A percentile compares a stretch with the other conserved stretches of the same genome.
These are phyloP conservation scores for Calocybe gambosa DNA, from an alignment of 1,284 basidiomycete species.

Conservation along the genomic window DNA sequence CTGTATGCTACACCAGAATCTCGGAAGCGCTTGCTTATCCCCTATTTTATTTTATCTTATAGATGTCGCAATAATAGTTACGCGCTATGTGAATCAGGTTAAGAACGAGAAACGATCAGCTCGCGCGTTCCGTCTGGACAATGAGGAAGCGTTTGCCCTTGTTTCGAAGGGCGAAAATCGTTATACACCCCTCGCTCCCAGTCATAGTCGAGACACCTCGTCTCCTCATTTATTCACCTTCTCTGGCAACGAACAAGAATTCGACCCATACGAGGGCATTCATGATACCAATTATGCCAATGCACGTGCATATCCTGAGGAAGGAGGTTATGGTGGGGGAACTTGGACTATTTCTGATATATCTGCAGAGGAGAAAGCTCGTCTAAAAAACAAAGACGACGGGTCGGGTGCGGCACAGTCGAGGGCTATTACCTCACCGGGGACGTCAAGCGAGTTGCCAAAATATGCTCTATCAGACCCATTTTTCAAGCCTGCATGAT, in stretches of 20 bases:
- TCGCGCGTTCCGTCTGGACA: slow-evolving; percentile 30
- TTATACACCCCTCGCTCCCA: slow-evolving; percentile 10
- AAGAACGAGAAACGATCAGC: slow-evolving; percentile 41
- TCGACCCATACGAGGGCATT: slow-evolving; percentile 18
- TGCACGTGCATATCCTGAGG: slow-evolving; percentile 13
- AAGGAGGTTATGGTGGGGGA: slow-evolving; percentile 27
- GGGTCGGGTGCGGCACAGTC: slow-evolving; percentile 8
- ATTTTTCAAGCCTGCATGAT: neutral
- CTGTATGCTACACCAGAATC: slow-evolving; percentile 37
- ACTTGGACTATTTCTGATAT: slow-evolving; percentile 26
- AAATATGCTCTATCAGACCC: slow-evolving; percentile 13
- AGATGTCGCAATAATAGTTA: slow-evolving; percentile 55
- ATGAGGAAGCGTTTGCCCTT: slow-evolving; percentile 28
- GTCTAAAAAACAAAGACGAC: slow-evolving; percentile 14
- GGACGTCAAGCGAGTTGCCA: slow-evolving; percentile 9
- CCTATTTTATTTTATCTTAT: slow-evolving; percentile 7
- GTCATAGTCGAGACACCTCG: neutral
- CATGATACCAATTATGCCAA: neutral
- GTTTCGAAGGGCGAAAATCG: slow-evolving; percentile 11
- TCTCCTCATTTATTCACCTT: neutral
- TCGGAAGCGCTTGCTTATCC: neutral
- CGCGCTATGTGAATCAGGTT: slow-evolving; percentile 54
- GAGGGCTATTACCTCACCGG: too few relatives aligned
- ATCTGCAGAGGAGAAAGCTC: slow-evolving; percentile 24
- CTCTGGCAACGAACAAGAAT: slow-evolving; percentile 10